Evolutionary conservation across 257 asterid genomes (phyloP), one percentile per base, ranked within the genome.

Genomic region (Gentiana dahurica): DNA sequence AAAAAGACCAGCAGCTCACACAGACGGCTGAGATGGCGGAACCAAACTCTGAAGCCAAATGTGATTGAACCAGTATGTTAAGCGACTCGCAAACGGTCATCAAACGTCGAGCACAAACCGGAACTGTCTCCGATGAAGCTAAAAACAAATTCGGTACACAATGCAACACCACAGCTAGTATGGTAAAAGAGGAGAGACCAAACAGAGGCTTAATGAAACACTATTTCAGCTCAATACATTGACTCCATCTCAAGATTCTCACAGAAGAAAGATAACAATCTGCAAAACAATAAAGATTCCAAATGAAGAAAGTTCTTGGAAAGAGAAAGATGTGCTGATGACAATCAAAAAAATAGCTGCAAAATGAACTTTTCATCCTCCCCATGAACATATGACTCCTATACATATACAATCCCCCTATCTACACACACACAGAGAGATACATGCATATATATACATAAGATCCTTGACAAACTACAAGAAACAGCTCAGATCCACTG

Each of bases 31-130:
- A 79, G 92, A 81, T 68, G 86, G 80, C 78, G 61, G 60, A 49
- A 72, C 85, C 81, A 74, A 79, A 61, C 94, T 79, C 74, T 53
- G 81, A 64, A 70, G 76, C 86, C 71, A 64, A 75, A 62, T 69
- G 81, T 11, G 47, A 63, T 6, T 35, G 73, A 68, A 61, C 74
- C 70, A 60, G 52, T 54, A 47, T 54, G 8, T 60, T 54, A 73
- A 53, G 34, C 36, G 59, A 62, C 51, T 63, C 61, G 60, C 62
- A 43, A 76, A 73, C 57, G 45, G 67, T 70, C 92, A 85, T 84
- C 68, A 79, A 80, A 67, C 64, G 62, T 59, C 53, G 65, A 73
- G 62, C 65, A 73, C 67, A 63, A 59, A 72, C 46, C 65, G 56
- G 51, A 38, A 36, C 59, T 13, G 13, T 54, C 55, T 51, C 67